phyloP scores from a whole-genome alignment of 306 rosid species.

The Notholithocarpus densiflorus region DNA sequence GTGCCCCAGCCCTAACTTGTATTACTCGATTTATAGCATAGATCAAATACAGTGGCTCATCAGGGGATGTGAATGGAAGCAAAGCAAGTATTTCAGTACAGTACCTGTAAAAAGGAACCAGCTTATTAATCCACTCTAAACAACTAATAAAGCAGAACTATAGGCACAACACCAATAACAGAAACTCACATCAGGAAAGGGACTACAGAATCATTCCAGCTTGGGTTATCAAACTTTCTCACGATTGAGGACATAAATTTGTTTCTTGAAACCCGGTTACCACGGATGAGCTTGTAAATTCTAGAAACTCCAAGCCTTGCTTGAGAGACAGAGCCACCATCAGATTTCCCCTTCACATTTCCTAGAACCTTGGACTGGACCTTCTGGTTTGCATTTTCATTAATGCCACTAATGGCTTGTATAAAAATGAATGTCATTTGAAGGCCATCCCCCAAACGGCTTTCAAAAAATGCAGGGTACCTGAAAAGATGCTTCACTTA shows the following conservation, averaged over 20 bases:
- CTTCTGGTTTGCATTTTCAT: slow-evolving; percentile 49
- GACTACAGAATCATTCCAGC: slow-evolving; percentile 61
- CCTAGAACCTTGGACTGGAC: slow-evolving; percentile 44
- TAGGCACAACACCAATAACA: slow-evolving; percentile 7
- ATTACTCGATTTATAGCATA: slow-evolving; percentile 82
- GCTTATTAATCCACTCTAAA: slow-evolving; percentile 13
- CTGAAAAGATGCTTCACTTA: slow-evolving; percentile 53
- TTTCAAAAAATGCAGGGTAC: slow-evolving; percentile 98
- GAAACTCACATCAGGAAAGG: slow-evolving; percentile 82
- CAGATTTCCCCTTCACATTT: slow-evolving; percentile 65
- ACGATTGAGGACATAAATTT: slow-evolving; percentile 92
- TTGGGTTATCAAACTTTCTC: slow-evolving; percentile 81
- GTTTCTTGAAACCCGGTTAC: slow-evolving; percentile 82
- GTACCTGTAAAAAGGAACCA: slow-evolving; percentile 55
- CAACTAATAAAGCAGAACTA: slow-evolving; percentile 15
- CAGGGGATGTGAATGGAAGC: slow-evolving; percentile 79
- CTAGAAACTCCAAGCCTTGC: slow-evolving; percentile 96
- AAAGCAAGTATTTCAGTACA: slow-evolving; percentile 91
- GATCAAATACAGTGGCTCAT: slow-evolving; percentile 92
- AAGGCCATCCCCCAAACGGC: slow-evolving; percentile 98
- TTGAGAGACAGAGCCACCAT: slow-evolving; percentile 63
- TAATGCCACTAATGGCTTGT: slow-evolving; percentile 50
- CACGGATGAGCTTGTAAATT: slow-evolving; percentile 97
- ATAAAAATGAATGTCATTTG: slow-evolving; percentile 88
- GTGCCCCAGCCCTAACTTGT: slow-evolving; percentile 85